Conservation (phyloP, 2,329 filamentous ascomycete genomes). For the Ophiostoma australiae region DNA sequence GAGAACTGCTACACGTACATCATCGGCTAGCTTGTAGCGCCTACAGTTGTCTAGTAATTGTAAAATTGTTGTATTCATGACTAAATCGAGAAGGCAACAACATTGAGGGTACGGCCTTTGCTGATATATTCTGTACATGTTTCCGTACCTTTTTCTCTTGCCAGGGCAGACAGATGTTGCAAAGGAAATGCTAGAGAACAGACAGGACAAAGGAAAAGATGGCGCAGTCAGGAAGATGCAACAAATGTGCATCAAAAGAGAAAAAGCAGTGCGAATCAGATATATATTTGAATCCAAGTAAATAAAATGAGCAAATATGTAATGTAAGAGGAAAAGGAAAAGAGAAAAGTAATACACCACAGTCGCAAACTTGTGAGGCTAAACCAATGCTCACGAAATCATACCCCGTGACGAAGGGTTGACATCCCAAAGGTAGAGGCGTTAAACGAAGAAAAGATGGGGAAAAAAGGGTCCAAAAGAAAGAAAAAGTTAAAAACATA, state of each 20-base stretch:
- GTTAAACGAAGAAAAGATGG: conserved; percentile 16
- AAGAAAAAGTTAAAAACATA: conserved; percentile 26
- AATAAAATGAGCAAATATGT: conserved; percentile 15
- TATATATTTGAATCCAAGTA: conserved; percentile 19
- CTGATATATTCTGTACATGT: background rate
- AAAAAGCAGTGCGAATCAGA: conserved; percentile 12
- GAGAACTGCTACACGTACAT: too few relatives aligned
- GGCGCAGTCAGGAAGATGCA: background rate
- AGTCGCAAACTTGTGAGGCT: conserved; percentile 20
- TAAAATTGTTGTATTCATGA: too few relatives aligned
- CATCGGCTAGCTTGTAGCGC: too few relatives aligned
- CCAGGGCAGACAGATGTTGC: background rate
- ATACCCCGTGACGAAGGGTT: conserved; percentile 25
- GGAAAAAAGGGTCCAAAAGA: background rate
- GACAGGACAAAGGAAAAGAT: background rate
- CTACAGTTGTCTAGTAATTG: too few relatives aligned
- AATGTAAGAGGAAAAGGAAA: background rate
- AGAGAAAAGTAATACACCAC: conserved; percentile 3
- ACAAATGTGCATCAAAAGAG: conserved; percentile 8
- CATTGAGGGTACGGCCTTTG: background rate
- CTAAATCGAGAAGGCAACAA: too few relatives aligned
- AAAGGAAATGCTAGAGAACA: background rate
- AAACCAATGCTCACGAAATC: conserved; percentile 25
- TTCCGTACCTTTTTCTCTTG: background rate
- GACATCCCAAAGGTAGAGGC: conserved; percentile 21